These are phyloP conservation scores for Aspergillus neoniger DNA, from an alignment of 2,329 filamentous ascomycete genomes.

Conservation along the genomic window DNA sequence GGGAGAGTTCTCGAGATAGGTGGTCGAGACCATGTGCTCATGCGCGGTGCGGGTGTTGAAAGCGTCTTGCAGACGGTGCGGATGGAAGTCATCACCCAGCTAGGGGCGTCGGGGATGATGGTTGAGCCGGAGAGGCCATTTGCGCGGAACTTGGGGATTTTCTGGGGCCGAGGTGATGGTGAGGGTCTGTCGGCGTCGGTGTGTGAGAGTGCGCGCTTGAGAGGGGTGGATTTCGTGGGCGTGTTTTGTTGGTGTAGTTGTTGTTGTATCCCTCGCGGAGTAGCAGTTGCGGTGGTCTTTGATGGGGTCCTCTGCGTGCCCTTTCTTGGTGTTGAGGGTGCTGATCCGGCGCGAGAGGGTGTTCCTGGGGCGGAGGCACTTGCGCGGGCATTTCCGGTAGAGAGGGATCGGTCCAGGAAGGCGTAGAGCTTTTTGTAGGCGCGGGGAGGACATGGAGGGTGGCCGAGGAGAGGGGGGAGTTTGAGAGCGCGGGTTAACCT, in stretches of 20 bases:
- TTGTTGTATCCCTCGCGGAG: conserved; percentile 32
- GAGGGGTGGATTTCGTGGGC: conserved; percentile 47
- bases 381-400: conserved; percentile 34
- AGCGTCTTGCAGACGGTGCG: conserved; percentile 66
- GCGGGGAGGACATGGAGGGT: conserved; percentile 75
- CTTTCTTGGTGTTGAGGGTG: conserved; percentile 44
- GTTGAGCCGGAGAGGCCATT: conserved; percentile 29
- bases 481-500: conserved; percentile 76
- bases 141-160: conserved; percentile 14
- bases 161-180: conserved; percentile 26
- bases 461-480: conserved; percentile 72
- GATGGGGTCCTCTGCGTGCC: conserved; percentile 29
- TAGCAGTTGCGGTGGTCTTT: conserved; percentile 25
- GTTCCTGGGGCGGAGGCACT: conserved; percentile 35
- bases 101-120: conserved; percentile 49
- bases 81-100: conserved; percentile 71
- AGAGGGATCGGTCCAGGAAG: conserved; percentile 74
- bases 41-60: conserved; percentile 51
- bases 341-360: conserved; percentile 30
- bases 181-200: conserved; percentile 18
- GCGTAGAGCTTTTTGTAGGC: conserved; percentile 82
- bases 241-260: conserved; percentile 28
- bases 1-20: conserved; percentile 55
- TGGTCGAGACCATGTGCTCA: conserved; percentile 39
- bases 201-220: conserved; percentile 33